Evolutionary conservation across 257 asterid genomes (phyloP).

Genomic region (Solanum sparsipilum): DNA sequence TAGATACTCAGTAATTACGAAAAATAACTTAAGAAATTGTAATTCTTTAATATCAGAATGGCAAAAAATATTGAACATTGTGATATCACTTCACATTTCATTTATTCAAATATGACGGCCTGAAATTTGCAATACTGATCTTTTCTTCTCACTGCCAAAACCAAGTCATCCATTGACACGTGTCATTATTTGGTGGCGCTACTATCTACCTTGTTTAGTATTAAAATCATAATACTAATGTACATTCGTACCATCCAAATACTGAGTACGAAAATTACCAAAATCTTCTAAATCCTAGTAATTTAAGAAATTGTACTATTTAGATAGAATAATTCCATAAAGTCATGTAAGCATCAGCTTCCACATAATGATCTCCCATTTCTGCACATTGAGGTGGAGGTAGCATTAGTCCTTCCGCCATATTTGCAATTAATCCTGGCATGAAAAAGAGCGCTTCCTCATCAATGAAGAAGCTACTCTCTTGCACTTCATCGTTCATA

Average conservation of each 20-base stretch:
- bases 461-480: neutral
- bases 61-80: neutral
- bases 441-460: neutral
- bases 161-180: neutral
- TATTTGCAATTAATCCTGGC: conserved; percentile 27
- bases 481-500: neutral
- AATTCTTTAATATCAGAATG: neutral
- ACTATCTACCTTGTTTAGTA: neutral
- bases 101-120: neutral
- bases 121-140: neutral
- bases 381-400: conserved; percentile 32
- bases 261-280: neutral
- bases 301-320: neutral
- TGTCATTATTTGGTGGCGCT: neutral
- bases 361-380: conserved; percentile 13
- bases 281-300: neutral
- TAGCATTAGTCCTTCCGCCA: conserved; percentile 54
- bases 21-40: neutral
- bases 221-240: neutral
- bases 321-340: conserved; percentile 40
- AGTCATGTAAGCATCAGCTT: conserved; percentile 20
- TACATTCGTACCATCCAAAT: neutral
- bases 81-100: too few species aligned
- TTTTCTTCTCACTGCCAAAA: neutral
- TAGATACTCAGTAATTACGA: neutral